Base-by-base conservation (phyloP, 2,329 filamentous ascomycete genomes). In the Fusarium acutatum region DNA sequence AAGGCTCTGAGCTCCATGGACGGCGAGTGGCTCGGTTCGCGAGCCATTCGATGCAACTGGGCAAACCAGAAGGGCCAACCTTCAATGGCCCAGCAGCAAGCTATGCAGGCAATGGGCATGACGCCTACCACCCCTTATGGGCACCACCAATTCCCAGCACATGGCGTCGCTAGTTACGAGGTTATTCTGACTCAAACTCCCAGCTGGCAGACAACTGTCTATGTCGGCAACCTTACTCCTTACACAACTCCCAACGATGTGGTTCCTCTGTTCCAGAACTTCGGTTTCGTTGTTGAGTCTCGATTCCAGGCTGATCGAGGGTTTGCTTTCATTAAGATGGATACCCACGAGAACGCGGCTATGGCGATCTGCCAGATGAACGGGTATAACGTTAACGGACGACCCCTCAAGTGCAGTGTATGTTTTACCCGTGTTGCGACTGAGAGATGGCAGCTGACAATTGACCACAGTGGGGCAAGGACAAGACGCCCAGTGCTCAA, bases 31-130 rank as follows among this genome's bases (percentile, higher is more conserved):
- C 92, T 99, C 58, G 96, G 96, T 61, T 98, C 96, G 78, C 94
- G 96, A 74, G 96, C 96, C 44, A 99, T 99, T 81, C 95, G 96
- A 78, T 98, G 96, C 89, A 99, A 99, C 88, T 99, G 96, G 96
- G 96, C 96, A 69, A 99, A 99, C 86, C 96, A 99, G 82, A 99
- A 99, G 88, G 96, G 96, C n/a, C 96, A 99, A 81, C 96, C 96
- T 64, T 98, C 96, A 5, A 98, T 98, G 83, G 95, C 95, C 54
- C 96, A 99, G 85, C 96, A 98, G 85, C 94, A 97, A 84, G 94
- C 95, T 41, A 96, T 99, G 94, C 93, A 93, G 71, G 93, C 95
- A 67, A 97, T 98, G 94, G 96, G 96, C 81, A 95, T 99, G 93
- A 97, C 96, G 32, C 96, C 96, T 10, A 97, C 96, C 35, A 98